Percentiles rank a stretch among this genome's conserved stretches.
Evolutionary conservation across 148 eudicot genomes (phyloP).

Genomic region (Vaccinium corymbosum): DNA sequence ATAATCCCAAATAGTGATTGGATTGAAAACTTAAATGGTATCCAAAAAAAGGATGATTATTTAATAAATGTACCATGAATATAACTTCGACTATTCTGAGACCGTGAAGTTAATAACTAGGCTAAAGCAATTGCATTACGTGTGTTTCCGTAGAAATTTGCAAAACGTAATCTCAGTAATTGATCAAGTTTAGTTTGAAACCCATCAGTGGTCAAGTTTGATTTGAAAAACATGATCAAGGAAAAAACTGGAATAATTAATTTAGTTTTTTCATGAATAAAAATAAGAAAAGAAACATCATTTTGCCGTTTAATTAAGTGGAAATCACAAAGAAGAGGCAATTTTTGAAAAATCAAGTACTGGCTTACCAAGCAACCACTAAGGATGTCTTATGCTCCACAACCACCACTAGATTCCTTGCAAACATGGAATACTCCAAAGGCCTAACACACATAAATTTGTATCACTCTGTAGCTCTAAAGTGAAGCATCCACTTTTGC

Average conservation of each 20-base stretch:
- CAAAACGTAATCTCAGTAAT: neutral
- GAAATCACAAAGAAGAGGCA: too few species aligned
- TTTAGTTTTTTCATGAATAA: too few species aligned
- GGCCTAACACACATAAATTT: neutral
- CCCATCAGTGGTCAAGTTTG: too few species aligned
- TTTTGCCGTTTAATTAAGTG: too few species aligned
- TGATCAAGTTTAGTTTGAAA: too few species aligned
- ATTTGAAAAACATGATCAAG: too few species aligned
- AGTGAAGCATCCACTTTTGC: slow-evolving; percentile 7
- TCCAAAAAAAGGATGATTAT: too few species aligned
- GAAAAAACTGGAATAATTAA: too few species aligned
- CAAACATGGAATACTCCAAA: neutral
- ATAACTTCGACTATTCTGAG: neutral
- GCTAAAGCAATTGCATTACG: neutral
- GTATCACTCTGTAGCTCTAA: neutral
- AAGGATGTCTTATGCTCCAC: neutral
- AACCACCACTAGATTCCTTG: neutral
- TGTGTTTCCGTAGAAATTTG: neutral
- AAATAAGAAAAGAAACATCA: too few species aligned
- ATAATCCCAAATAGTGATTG: too few species aligned
- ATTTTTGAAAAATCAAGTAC: neutral
- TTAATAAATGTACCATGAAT: neutral
- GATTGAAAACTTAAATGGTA: too few species aligned
- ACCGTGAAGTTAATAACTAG: neutral
- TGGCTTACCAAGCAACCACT: neutral